phyloP scores from a whole-genome alignment of 73 alveolate genomes.

The Blepharisma stoltei region DNA sequence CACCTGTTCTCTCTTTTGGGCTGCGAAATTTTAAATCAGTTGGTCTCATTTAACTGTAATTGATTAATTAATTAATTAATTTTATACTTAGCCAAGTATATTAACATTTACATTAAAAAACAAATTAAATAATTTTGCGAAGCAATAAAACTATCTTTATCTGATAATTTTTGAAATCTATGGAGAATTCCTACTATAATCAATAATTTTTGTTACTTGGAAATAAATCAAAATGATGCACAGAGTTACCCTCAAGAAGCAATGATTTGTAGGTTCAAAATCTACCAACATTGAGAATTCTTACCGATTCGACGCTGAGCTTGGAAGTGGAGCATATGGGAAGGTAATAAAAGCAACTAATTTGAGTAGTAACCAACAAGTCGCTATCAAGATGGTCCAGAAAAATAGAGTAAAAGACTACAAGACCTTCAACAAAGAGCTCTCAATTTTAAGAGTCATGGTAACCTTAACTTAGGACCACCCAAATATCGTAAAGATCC shows the following conservation, averaged over 20 bases:
- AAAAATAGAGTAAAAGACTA: constrained; percentile 22
- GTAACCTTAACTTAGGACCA: background rate
- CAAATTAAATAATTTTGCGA: too few species aligned
- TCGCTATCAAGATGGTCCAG: constrained; percentile 61
- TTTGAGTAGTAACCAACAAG: constrained; percentile 45
- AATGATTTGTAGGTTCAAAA: constrained; percentile 14
- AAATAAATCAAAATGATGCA: too few species aligned
- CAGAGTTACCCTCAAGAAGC: background rate
- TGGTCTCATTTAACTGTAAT: constrained; percentile 48
- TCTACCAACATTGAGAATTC: constrained; percentile 22
- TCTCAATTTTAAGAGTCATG: background rate
- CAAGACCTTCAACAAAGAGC: constrained; percentile 6
- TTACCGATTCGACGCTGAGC: constrained; percentile 39
- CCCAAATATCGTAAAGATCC: constrained; percentile 25
- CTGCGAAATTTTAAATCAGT: constrained; percentile 51
- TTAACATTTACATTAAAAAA: too few species aligned
- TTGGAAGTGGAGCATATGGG: constrained; percentile 75
- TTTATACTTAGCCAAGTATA: too few species aligned
- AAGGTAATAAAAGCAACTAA: constrained; percentile 60
- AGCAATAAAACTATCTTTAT: too few species aligned
- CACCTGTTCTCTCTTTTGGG: constrained; percentile 59
- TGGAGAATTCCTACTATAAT: too few species aligned
- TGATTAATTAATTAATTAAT: background rate
- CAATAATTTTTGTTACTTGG: too few species aligned
- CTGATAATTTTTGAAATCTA: too few species aligned